Evolutionary conservation across 345 rosid species (phyloP).

Genomic region (Pugionium cornutum): DNA sequence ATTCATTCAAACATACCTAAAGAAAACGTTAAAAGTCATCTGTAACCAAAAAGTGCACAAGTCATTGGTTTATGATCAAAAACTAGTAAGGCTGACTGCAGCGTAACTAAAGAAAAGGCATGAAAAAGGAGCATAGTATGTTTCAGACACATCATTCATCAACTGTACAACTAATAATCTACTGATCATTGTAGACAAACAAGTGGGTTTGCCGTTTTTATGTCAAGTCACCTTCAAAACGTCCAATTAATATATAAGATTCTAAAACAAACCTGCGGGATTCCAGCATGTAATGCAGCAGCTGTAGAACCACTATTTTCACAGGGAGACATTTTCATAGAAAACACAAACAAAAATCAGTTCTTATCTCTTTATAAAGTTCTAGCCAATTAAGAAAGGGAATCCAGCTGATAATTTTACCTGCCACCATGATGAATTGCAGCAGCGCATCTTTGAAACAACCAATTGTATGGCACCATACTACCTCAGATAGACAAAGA

Average conservation of each 20-base stretch:
- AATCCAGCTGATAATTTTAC: conserved; percentile 39
- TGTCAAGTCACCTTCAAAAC: conserved; percentile 1
- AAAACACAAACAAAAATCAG: conserved; percentile 26
- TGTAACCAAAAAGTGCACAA: conserved; percentile 8
- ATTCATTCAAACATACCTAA: neutral
- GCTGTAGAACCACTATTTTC: conserved; percentile 77
- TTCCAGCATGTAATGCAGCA: conserved; percentile 78
- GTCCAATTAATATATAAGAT: neutral
- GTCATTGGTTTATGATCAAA: conserved; percentile 1
- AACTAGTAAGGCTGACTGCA: neutral
- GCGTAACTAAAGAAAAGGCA: neutral
- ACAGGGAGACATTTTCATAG: conserved; percentile 14
- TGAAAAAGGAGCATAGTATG: neutral
- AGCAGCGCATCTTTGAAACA: conserved; percentile 67
- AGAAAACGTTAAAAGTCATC: neutral
- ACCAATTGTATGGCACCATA: conserved; percentile 67
- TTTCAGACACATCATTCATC: neutral
- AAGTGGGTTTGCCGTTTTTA: conserved; percentile 4
- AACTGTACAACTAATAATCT: neutral
- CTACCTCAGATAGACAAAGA: conserved; percentile 43
- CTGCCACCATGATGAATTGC: conserved; percentile 96
- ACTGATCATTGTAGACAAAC: neutral
- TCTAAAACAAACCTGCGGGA: conserved; percentile 66
- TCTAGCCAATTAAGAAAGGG: conserved; percentile 19
- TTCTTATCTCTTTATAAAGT: neutral